Conservation (phyloP, 495 filamentous ascomycete species). For the Daldinia decipiens region DNA sequence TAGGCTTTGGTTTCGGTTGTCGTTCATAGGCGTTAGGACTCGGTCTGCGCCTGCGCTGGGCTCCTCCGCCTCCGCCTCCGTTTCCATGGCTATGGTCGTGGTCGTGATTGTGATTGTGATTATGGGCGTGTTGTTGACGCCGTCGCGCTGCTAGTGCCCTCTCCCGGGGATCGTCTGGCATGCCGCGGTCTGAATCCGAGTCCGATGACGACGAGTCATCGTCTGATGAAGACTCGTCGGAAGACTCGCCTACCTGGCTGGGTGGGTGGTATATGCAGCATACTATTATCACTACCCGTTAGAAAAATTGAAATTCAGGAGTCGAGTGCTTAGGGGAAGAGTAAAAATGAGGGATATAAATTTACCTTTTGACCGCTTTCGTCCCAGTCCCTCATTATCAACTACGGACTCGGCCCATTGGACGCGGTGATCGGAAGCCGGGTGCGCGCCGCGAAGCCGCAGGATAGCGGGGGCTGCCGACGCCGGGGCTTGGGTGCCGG, state of each 20-base stretch:
- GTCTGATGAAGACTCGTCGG: slow-evolving; percentile 73
- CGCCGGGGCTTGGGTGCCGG: slow-evolving; percentile 28
- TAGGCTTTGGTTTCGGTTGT: slow-evolving; percentile 71
- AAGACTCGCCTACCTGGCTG: slow-evolving; percentile 84
- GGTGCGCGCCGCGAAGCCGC: slow-evolving; percentile 56
- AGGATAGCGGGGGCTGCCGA: slow-evolving; percentile 53
- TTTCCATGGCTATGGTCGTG: slow-evolving; percentile 52
- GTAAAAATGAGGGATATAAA: slow-evolving; percentile 4
- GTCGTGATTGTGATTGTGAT: slow-evolving; percentile 53
- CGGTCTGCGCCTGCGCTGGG: slow-evolving; percentile 64
- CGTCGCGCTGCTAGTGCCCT: slow-evolving; percentile 38
- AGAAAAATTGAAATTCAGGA: neutral
- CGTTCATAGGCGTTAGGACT: slow-evolving; percentile 97
- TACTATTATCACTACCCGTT: slow-evolving; percentile 62
- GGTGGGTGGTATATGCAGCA: slow-evolving; percentile 98
- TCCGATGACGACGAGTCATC: slow-evolving; percentile 59
- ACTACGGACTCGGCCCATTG: slow-evolving; percentile 94
- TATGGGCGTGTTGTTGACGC: slow-evolving; percentile 45
- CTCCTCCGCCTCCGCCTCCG: slow-evolving; percentile 46
- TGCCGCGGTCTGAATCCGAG: slow-evolving; percentile 46
- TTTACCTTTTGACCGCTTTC: slow-evolving; percentile 92
- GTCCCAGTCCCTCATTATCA: slow-evolving; percentile 95
- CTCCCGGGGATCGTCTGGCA: slow-evolving; percentile 44
- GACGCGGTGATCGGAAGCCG: slow-evolving; percentile 64
- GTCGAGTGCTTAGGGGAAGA: neutral